These are phyloP conservation scores for Catunica adiposa DNA, from an alignment of 2,329 filamentous ascomycete species.

Conservation along the genomic window DNA sequence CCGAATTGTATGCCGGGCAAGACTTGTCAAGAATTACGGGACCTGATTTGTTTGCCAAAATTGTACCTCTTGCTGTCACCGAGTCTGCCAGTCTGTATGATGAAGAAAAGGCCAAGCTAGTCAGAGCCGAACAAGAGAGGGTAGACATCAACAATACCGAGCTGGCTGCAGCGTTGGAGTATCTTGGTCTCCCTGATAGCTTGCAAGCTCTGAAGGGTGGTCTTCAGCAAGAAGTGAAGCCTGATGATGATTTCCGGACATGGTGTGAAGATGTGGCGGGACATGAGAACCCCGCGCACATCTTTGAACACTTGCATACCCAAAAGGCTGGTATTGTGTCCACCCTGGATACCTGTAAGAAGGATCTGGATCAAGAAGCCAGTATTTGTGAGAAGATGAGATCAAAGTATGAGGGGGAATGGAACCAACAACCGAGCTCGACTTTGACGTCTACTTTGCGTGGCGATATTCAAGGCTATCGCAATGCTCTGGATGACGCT, in stretches of 20 bases:
- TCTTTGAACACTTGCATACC: slow-evolving; percentile 62
- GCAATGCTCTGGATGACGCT: slow-evolving; percentile 78
- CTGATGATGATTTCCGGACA: slow-evolving; percentile 77
- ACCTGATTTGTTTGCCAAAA: slow-evolving; percentile 90
- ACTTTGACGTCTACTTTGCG: slow-evolving; percentile 75
- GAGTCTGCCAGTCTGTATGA: slow-evolving; percentile 95
- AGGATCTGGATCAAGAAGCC: slow-evolving; percentile 91
- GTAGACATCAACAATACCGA: slow-evolving; percentile 87
- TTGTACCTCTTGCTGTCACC: slow-evolving; percentile 88
- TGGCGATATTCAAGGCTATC: slow-evolving; percentile 74
- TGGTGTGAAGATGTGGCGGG: slow-evolving; percentile 91
- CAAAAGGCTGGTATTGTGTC: slow-evolving; percentile 61
- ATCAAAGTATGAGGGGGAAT: slow-evolving; percentile 86
- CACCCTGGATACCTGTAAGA: slow-evolving; percentile 62
- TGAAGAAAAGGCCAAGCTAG: slow-evolving; percentile 92
- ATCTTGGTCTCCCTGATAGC: slow-evolving; percentile 75
- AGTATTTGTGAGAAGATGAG: slow-evolving; percentile 98
- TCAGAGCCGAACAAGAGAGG: slow-evolving; percentile 82
- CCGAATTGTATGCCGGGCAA: slow-evolving; percentile 89
- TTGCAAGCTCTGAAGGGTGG: slow-evolving; percentile 85
- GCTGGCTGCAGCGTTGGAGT: slow-evolving; percentile 89
- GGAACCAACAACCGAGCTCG: slow-evolving; percentile 93
- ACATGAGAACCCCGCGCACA: slow-evolving; percentile 60
- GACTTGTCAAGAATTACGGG: slow-evolving; percentile 96
- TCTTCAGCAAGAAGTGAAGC: slow-evolving; percentile 60